phyloP scores from a whole-genome alignment of 257 asterid species.

The Solanum pimpinellifolium region DNA sequence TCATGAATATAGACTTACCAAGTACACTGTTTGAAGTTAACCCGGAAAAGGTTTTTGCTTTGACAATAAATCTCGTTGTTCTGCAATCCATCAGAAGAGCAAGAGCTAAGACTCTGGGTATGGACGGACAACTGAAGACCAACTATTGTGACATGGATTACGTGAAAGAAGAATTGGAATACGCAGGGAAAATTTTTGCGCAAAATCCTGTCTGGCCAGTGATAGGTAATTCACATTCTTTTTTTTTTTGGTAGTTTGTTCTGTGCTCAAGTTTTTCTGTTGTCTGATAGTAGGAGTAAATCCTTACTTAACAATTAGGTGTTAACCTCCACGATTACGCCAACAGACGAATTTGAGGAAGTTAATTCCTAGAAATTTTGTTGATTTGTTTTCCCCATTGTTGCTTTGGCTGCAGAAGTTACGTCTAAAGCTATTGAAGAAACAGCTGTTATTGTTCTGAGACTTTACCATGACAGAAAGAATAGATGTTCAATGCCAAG shows the following conservation, averaged over 20 bases:
- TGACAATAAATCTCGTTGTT: conserved; percentile 72
- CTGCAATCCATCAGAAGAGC: conserved; percentile 71
- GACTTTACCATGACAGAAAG: conserved; percentile 79
- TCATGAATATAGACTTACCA: conserved; percentile 56
- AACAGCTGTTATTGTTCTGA: conserved; percentile 81
- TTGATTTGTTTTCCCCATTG: neutral
- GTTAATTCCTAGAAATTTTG: neutral
- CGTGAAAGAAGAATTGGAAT: conserved; percentile 62
- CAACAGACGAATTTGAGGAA: neutral
- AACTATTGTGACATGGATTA: conserved; percentile 67
- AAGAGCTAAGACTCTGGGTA: conserved; percentile 75
- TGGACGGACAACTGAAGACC: conserved; percentile 32
- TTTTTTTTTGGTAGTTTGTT: neutral
- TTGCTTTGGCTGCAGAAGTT: conserved; percentile 60
- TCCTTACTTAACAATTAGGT: neutral
- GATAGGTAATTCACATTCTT: conserved; percentile 48
- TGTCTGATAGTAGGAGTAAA: neutral
- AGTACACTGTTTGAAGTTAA: conserved; percentile 66
- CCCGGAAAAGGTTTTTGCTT: conserved; percentile 72
- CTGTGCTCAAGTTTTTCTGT: neutral
- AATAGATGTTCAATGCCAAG: conserved; percentile 91
- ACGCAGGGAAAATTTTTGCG: conserved; percentile 52
- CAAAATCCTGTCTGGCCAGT: conserved; percentile 93
- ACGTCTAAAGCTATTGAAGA: conserved; percentile 93
- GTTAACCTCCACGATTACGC: neutral